Evolutionary conservation across 768 basidiomycete species (phyloP), one percentile per base, ranked within the genome.

Genomic region (Brasilioporus rufonigricans): DNA sequence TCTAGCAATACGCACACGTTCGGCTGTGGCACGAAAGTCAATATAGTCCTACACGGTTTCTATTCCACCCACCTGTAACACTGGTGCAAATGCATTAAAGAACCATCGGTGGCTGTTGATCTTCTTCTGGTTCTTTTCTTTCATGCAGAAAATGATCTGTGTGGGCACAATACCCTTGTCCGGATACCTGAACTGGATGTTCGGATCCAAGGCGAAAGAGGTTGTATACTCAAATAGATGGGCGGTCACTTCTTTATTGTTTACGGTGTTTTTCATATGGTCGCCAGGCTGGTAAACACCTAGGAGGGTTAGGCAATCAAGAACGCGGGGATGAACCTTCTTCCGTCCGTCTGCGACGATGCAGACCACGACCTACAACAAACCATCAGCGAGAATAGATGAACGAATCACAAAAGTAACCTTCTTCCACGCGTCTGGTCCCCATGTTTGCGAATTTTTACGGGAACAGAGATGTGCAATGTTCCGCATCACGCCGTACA

Each of bases 91-190:
- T 0, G 93, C 95, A 67, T 97, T 98, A 73, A 98, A 97, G 71
- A 95, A 96, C 95, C 95, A 98, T 45, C 95, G 78, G 64, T 97
- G 94, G 44, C 89, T 91, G 69, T 97, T 98, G 66, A 98, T 95
- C 75, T 98, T 97, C 78, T 95, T 94, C 67, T 92, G 88, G 67
- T 96, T 98, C 76, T 85, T 90, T 75, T 95, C 93, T 75, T 93
- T 91, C 76, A 91, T 80, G 67, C 87, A 90, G 67, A 91, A 91
- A 31, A 98, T 86, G 46, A 91, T 93, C 67, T 95, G 96, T n/a
- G 89, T 93, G 2, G 93, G 94, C 13, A 93, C 88, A 39, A 95
- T 90, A 3, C 93, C 93, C 70, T 93, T 93, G 67, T 94, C 93
- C 1, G 92, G 90, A 60, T 91, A 92, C 66, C 82, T 84, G 74